Percentiles rank a stretch among this genome's conserved stretches.
These are phyloP conservation scores for Groenewaldozyma tartarivorans DNA, from an alignment of 805 yeast genomes.

Conservation along the genomic window DNA sequence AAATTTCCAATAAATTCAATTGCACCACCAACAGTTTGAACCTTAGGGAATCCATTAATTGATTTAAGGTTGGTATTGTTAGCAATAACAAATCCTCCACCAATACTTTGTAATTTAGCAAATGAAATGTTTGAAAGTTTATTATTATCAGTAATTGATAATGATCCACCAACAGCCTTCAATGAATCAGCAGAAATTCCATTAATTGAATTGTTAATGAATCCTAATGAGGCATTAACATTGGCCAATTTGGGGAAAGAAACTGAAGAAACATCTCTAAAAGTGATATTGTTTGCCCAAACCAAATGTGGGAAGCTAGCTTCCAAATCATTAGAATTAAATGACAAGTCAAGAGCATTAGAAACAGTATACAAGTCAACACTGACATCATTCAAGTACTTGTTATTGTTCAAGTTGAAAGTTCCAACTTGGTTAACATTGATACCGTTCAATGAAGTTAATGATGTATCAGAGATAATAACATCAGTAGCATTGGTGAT, in stretches of 20 bases:
- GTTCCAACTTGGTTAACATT: constrained; percentile 27
- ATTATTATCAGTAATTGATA: constrained; percentile 65
- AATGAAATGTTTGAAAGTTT: constrained; percentile 61
- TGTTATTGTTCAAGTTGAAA: constrained; percentile 81
- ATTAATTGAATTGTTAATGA: constrained; percentile 58
- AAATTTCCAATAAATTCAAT: constrained; percentile 72
- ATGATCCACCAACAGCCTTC: constrained; percentile 65
- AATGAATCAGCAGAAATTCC: constrained; percentile 35
- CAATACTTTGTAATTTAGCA: constrained; percentile 59
- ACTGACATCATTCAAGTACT: constrained; percentile 52
- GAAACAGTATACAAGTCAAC: constrained; percentile 67
- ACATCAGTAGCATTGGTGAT: constrained; percentile 66
- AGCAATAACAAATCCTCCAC: constrained; percentile 88
- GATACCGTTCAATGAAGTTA: constrained; percentile 31
- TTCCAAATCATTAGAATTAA: constrained; percentile 74
- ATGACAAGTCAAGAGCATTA: constrained; percentile 66
- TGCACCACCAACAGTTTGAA: constrained; percentile 81
- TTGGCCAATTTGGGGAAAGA: constrained; percentile 56
- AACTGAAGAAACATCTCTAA: constrained; percentile 70
- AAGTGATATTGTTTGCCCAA: constrained; percentile 82
- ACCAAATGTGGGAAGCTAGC: constrained; percentile 41
- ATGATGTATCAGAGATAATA: constrained; percentile 35
- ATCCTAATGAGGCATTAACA: constrained; percentile 76
- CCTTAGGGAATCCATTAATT: constrained; percentile 64
- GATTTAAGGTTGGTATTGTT: constrained; percentile 67